A percentile compares a stretch with the other conserved stretches of the same genome.
Evolutionary conservation across 768 basidiomycete genomes (phyloP).

Genomic region (Tulasnella sp.): DNA sequence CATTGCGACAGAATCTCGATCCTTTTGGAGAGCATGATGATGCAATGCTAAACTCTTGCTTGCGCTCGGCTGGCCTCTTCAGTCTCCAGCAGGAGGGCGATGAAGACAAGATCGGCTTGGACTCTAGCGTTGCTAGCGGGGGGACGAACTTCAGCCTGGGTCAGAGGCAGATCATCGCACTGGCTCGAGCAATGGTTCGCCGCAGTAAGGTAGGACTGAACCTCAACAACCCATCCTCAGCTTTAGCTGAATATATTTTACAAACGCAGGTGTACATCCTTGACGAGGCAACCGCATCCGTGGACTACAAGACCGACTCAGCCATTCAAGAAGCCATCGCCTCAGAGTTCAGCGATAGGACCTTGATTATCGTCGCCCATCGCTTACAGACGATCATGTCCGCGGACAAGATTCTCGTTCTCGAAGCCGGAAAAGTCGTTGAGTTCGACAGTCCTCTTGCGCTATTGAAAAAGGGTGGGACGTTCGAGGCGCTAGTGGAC

Average conservation of each 20-base stretch:
- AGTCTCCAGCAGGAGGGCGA: constrained; percentile 12
- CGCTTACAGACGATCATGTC: constrained; percentile 49
- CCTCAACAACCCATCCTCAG: too few relatives aligned
- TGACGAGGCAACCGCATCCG: constrained; percentile 17
- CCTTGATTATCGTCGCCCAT: constrained; percentile 49
- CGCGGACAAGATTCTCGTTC: constrained; percentile 44
- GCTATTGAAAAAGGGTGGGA: constrained; percentile 41
- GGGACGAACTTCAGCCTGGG: constrained; percentile 34
- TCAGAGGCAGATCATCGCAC: constrained; percentile 32
- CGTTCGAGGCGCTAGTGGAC: constrained; percentile 44
- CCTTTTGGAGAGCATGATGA: constrained; percentile 49
- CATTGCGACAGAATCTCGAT: constrained; percentile 47
- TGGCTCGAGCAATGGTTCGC: constrained; percentile 27
- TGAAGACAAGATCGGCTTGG: constrained; percentile 23
- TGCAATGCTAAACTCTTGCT: constrained; percentile 36
- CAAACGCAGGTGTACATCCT: not conserved
- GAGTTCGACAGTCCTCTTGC: constrained; percentile 45
- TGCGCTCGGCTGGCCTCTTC: constrained; percentile 35
- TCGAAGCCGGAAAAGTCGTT: constrained; percentile 43
- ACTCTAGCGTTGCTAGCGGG: constrained; percentile 28
- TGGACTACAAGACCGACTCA: constrained; percentile 47
- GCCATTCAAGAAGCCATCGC: constrained; percentile 48
- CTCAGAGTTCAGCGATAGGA: constrained; percentile 34
- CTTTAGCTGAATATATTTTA: too few relatives aligned
- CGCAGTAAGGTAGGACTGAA: constrained; percentile 18